A percentile compares a stretch with the other conserved stretches of the same genome.
phyloP scores from a whole-genome alignment of 805 yeast genomes.

The Candida tammaniensis region DNA sequence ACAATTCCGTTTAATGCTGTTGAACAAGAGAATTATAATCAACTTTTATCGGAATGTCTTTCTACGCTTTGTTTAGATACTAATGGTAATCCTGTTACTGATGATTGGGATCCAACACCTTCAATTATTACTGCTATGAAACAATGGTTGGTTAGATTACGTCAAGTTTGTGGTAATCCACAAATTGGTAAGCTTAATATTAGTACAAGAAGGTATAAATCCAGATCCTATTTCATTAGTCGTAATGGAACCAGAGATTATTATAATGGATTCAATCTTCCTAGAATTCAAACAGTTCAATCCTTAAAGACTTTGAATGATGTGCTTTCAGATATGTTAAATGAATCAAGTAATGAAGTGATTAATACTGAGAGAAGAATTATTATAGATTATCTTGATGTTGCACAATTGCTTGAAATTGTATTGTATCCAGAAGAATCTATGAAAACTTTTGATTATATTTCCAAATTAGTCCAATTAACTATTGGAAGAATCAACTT shows the following conservation, averaged over 20 bases:
- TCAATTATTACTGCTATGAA: constrained; percentile 49
- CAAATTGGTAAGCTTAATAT: constrained; percentile 38
- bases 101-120: constrained; percentile 48
- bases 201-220: constrained; percentile 21
- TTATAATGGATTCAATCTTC: constrained; percentile 11
- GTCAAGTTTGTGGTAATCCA: constrained; percentile 86
- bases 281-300: constrained; percentile 19
- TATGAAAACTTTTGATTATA: constrained; percentile 34
- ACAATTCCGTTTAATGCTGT: constrained; percentile 75
- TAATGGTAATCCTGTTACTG: constrained; percentile 46
- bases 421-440: constrained; percentile 52
- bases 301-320: constrained; percentile 52
- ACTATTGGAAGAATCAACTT: constrained; percentile 22
- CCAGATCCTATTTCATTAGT: constrained; percentile 12
- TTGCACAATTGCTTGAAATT: constrained; percentile 71
- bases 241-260: constrained; percentile 1
- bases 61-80: constrained; percentile 53
- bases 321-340: constrained; percentile 64
- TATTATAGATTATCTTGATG: constrained; percentile 45
- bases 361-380: constrained; percentile 47
- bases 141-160: constrained; percentile 62
- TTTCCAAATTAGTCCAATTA: constrained; percentile 15
- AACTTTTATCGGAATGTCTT: constrained; percentile 58
- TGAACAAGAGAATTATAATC: constrained; percentile 81
- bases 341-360: constrained; percentile 50